A percentile compares a stretch with the other conserved stretches of the same genome.
Evolutionary conservation across 306 rosid genomes (phyloP).

Genomic region (Sechiopsis laciniata): DNA sequence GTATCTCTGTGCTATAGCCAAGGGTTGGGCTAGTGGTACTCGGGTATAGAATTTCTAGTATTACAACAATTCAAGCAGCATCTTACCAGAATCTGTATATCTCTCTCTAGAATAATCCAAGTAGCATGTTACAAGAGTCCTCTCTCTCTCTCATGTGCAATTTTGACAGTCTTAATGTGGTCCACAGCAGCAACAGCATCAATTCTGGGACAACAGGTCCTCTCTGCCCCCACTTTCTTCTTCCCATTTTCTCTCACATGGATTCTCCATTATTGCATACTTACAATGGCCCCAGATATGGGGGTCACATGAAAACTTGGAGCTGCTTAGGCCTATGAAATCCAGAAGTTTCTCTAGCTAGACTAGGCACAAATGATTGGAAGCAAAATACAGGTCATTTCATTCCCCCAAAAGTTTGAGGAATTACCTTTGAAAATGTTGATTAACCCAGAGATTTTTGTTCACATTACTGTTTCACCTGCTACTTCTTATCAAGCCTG

Average conservation of each 20-base stretch:
- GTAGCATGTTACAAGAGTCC: neutral
- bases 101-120: neutral
- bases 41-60: too few relatives aligned
- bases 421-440: neutral
- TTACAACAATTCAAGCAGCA: slow-evolving; percentile 5
- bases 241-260: neutral
- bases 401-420: too few relatives aligned
- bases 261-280: slow-evolving; percentile 10
- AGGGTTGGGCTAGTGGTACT: too few relatives aligned
- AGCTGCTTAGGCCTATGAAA: neutral
- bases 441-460: neutral
- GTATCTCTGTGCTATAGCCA: too few relatives aligned
- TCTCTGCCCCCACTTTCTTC: neutral
- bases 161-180: neutral
- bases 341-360: neutral
- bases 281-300: neutral
- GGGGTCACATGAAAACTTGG: neutral
- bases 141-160: neutral
- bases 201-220: neutral
- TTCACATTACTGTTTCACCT: neutral
- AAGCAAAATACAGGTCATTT: too few relatives aligned
- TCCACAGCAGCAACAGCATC: too few relatives aligned
- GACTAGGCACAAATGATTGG: too few relatives aligned
- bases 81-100: neutral
- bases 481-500: slow-evolving; percentile 22